Evolutionary conservation across 2,329 filamentous ascomycete species (phyloP).

Genomic region (Colletotrichum sp.): DNA sequence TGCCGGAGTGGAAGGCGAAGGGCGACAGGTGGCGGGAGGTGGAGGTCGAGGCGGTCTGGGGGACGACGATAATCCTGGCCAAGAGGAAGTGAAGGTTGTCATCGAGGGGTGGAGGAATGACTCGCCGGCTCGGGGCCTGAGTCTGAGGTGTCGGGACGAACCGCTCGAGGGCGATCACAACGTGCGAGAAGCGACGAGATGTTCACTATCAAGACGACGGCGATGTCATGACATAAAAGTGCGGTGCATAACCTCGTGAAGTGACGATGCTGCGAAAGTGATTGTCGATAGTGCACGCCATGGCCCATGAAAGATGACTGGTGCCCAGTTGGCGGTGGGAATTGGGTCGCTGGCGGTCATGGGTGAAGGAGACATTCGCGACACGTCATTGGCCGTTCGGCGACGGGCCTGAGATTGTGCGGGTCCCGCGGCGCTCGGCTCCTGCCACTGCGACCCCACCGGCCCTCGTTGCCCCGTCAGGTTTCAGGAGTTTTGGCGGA

Average conservation of each 20-base stretch:
- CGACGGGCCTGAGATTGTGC: not conserved
- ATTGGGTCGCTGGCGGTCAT: not conserved
- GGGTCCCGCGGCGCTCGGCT: not conserved
- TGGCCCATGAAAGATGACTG: not conserved
- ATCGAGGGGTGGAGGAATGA: not conserved
- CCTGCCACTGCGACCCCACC: not conserved
- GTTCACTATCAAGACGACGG: not conserved
- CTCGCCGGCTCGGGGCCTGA: not conserved
- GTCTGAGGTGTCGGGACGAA: not conserved
- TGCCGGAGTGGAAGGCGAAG: slow-evolving; percentile 54
- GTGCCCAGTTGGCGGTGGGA: not conserved
- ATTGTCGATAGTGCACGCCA: not conserved
- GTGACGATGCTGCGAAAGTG: not conserved
- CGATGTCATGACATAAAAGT: not conserved
- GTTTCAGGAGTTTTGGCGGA: slow-evolving; percentile 23
- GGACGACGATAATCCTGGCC: slow-evolving; percentile 63
- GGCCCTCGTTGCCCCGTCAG: slow-evolving; percentile 37
- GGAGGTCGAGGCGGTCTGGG: slow-evolving; percentile 65
- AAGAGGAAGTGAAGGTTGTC: slow-evolving; percentile 39
- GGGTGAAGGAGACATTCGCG: not conserved
- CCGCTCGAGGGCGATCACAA: not conserved
- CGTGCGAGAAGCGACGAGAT: not conserved
- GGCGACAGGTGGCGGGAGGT: slow-evolving; percentile 57
- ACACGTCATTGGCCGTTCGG: not conserved
- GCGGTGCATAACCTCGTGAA: not conserved